Base-by-base conservation (phyloP, 257 asterid species). In the Hygrophila difformis region DNA sequence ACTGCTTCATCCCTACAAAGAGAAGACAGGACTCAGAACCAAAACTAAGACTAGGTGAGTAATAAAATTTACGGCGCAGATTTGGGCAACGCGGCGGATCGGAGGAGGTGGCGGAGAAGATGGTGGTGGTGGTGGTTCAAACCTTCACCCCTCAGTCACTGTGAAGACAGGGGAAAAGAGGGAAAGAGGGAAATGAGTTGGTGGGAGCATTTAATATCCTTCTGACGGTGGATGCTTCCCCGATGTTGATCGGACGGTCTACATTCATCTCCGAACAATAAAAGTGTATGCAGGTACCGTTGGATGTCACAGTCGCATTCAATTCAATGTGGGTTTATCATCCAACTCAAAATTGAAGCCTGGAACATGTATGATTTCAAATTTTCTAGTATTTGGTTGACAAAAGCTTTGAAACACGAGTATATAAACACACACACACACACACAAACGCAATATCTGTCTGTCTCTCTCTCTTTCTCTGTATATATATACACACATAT, bases 221-320 rank as follows among this genome's bases (percentile, higher is more conserved):
- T 61, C 73, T 2, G 21, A 33, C 37, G 37, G 37, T 33, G 12
- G 37, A 33, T 33, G 12, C 12, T 1, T 33, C 12, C 12, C 37
- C 37, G 10, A 33, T 33, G 12, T 12, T 10, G 37, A 33, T 33
- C 37, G 37, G 12, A 33, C 37, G 12, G 67, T 14, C 7, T 4
- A 29, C 15, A 15, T 56, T 57, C 21, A 31, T 57, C 18, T 4
- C 5, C 1, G 23, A 39, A 40, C 23, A 60, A 35, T 61, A 45
- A 61, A 26, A 46, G 60, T 23, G 51, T 36, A 24, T 44, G 55
- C 53, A 57, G 57, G 60, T 46, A 60, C 65, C 73, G 77, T 60
- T 70, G 65, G 73, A 61, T 62, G 64, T 70, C 77, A 50, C 59
- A 66, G 62, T 70, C 70, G 38, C 65, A 65, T 65, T 70, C 20